phyloP scores from a whole-genome alignment of 1,139 yeast species.

The Zygosaccharomyces sapae region DNA sequence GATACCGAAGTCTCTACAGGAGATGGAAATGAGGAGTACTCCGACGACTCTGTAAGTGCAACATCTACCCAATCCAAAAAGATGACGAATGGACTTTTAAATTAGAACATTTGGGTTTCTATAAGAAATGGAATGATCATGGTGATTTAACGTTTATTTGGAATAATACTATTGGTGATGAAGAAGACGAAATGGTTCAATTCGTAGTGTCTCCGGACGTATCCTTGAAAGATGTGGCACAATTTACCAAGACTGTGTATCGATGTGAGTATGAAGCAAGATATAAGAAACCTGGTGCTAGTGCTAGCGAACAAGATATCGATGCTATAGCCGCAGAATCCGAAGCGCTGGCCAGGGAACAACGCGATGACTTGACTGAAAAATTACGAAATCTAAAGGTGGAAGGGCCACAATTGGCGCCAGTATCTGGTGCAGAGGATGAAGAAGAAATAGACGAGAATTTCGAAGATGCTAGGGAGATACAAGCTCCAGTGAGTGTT shows the following conservation, averaged over 20 bases:
- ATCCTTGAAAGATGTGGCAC: conserved; percentile 52
- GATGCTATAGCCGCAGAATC: conserved; percentile 40
- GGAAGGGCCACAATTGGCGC: conserved; percentile 33
- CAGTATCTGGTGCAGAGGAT: conserved; percentile 5
- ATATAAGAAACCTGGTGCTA: conserved; percentile 53
- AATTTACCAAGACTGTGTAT: conserved; percentile 59
- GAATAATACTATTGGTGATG: conserved; percentile 74
- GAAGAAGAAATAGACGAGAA: conserved; percentile 5
- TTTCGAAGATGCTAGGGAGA: conserved; percentile 3
- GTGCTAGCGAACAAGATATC: conserved; percentile 47
- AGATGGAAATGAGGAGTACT: conserved; percentile 44
- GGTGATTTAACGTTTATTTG: conserved; percentile 61
- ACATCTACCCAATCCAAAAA: conserved; percentile 54
- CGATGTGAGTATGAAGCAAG: conserved; percentile 76
- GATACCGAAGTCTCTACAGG: conserved; percentile 54
- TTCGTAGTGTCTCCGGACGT: conserved; percentile 69
- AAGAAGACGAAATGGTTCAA: conserved; percentile 80
- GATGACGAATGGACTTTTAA: conserved; percentile 34
- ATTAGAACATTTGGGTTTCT: conserved; percentile 42
- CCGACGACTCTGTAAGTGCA: conserved; percentile 48
- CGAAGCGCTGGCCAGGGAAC: conserved; percentile 25
- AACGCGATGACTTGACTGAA: conserved; percentile 8
- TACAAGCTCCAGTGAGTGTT: not conserved
- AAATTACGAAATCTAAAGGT: conserved; percentile 12
- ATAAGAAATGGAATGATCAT: conserved; percentile 41